Evolutionary conservation across 2,329 filamentous ascomycete genomes (phyloP).

Genomic region (Shiraia bambusicola): DNA sequence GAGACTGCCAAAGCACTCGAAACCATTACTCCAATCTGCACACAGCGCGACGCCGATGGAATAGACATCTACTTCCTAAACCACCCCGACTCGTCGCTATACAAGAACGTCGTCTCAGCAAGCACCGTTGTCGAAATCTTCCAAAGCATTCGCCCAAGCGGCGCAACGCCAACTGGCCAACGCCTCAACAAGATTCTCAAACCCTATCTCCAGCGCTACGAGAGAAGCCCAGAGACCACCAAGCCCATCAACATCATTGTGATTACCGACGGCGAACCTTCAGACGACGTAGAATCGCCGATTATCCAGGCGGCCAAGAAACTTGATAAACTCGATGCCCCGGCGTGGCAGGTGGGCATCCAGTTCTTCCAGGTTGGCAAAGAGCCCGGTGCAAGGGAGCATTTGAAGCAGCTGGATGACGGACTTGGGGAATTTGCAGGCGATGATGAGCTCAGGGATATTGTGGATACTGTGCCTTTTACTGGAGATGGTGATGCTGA

Average conservation of each 20-base stretch:
- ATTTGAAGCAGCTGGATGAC: slow-evolving; percentile 75
- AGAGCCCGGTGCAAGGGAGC: slow-evolving; percentile 64
- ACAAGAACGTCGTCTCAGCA: slow-evolving; percentile 63
- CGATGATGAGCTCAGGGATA: slow-evolving; percentile 68
- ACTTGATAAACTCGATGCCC: slow-evolving; percentile 69
- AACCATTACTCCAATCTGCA: slow-evolving; percentile 79
- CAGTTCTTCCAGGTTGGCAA: slow-evolving; percentile 95
- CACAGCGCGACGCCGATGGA: slow-evolving; percentile 75
- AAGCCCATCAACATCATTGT: slow-evolving; percentile 90
- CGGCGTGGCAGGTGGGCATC: slow-evolving; percentile 80
- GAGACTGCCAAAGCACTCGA: slow-evolving; percentile 71
- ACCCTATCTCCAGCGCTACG: slow-evolving; percentile 66
- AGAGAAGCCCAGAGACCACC: slow-evolving; percentile 52
- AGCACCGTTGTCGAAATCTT: slow-evolving; percentile 69
- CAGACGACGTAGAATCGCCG: slow-evolving; percentile 70
- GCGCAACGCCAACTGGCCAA: slow-evolving; percentile 72
- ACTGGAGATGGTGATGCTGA: slow-evolving; percentile 52
- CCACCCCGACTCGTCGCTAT: slow-evolving; percentile 59
- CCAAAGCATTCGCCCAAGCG: slow-evolving; percentile 61
- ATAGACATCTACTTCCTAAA: slow-evolving; percentile 94
- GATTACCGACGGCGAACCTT: slow-evolving; percentile 83
- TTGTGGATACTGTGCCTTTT: slow-evolving; percentile 88
- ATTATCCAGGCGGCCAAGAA: slow-evolving; percentile 68
- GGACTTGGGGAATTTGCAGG: slow-evolving; percentile 58
- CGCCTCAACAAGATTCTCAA: slow-evolving; percentile 70